Base-by-base conservation (phyloP, 106 monocot species). In the Alisma plantagoaquatica region DNA sequence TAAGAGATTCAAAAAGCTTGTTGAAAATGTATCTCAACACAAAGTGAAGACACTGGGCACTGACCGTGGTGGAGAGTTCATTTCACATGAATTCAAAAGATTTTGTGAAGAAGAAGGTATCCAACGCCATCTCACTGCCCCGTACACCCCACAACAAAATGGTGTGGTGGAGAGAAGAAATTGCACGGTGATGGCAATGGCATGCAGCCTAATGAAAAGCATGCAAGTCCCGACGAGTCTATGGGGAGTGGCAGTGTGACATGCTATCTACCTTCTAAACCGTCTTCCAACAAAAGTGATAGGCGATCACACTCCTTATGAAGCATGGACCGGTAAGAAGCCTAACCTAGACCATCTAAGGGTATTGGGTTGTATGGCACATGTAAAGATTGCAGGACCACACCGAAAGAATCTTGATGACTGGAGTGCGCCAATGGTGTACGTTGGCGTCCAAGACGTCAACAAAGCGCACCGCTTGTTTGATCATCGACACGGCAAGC, bases 101-200 rank as follows among this genome's bases (percentile, higher is more conserved):
- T 14, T 62, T 3, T 62, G 50, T 21, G 49, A 62, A 15, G 49
- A 22, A 18, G 30, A 10, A 7, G 62, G 62, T 9, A 51, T 62
- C 31, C 3, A 46, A 35, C 60, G 60, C 8, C 60, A 60, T 17
- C 45, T 46, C 46, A 60, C 43, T 18, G 31, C 54, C 12, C 54
- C 54, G 20, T 54, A 54, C 31, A 54, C 30, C 7, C 54, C 56
- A 22, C 56, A 47, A 26, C 50, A 50, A 25, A 50, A 42, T 31
- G 61, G 61, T 32, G 61, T 61, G 18, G 61, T 49, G 31, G 52
- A 64, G 63, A 27, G 63, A 27, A 35, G 52, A 29, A 64, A 64
- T 27, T 2, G 41, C 0, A 64, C 41, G 8, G 52, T 64, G 25
- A 53, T 64, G 51, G 21, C 8, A 10, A 62, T 35, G 31, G 59